A percentile compares a stretch with the other conserved stretches of the same genome.
Evolutionary conservation across 2,329 filamentous ascomycete genomes (phyloP).

Genomic region (Madurella mycetomatis): DNA sequence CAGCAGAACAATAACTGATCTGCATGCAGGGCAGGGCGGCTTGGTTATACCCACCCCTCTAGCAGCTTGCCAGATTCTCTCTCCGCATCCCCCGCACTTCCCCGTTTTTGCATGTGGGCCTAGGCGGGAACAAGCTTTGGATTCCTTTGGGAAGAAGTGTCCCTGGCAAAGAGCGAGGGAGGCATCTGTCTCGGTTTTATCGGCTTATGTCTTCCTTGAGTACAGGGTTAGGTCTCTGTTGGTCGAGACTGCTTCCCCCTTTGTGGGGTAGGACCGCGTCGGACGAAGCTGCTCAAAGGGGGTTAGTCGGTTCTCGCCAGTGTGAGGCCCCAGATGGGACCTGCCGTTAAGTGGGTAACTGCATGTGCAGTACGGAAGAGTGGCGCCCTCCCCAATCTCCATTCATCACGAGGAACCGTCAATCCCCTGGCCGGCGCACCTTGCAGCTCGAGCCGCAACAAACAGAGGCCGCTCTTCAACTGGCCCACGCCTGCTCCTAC

Average conservation of each 20-base stretch:
- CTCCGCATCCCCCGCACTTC: too few species aligned
- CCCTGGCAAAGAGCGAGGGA: too few species aligned
- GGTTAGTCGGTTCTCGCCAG: not conserved
- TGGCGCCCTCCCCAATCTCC: not conserved
- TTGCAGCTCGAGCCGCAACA: not conserved
- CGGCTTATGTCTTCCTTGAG: too few species aligned
- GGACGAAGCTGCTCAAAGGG: not conserved
- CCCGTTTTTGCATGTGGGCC: too few species aligned
- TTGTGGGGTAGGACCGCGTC: too few species aligned
- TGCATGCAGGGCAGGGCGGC: not conserved
- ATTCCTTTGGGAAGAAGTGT: too few species aligned
- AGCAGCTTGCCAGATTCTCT: too few species aligned
- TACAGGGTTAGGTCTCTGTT: not conserved
- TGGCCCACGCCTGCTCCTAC: not conserved
- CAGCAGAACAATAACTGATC: not conserved
- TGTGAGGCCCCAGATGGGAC: not conserved
- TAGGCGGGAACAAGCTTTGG: too few species aligned
- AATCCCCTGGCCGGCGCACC: not conserved
- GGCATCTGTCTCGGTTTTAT: too few species aligned
- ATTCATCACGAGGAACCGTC: slow-evolving; percentile 3
- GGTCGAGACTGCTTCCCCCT: not conserved
- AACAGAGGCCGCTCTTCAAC: slow-evolving; percentile 1
- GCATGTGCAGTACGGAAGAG: too few species aligned
- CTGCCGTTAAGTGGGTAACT: not conserved
- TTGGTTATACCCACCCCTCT: too few species aligned